phyloP scores from a whole-genome alignment of 805 yeast species.

The Pichia paraexigua region DNA sequence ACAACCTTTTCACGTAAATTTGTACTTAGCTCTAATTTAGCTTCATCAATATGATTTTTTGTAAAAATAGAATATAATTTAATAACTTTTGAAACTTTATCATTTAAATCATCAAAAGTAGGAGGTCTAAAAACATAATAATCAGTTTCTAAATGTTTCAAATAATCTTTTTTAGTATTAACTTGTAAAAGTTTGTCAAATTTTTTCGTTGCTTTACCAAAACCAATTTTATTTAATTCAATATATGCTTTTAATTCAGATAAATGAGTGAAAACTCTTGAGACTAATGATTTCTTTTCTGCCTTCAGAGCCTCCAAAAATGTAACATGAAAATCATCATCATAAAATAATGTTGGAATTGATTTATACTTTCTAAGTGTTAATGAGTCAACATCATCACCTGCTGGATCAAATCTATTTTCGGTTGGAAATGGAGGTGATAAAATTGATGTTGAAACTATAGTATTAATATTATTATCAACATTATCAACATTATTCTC shows the following conservation, averaged over 20 bases:
- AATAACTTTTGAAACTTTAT: constrained; percentile 38
- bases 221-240: constrained; percentile 82
- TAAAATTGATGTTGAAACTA: neutral
- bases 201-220: constrained; percentile 82
- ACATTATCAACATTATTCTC: neutral
- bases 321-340: constrained; percentile 30
- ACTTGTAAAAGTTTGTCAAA: constrained; percentile 78
- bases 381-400: constrained; percentile 13
- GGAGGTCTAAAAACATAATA: constrained; percentile 48
- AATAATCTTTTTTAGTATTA: constrained; percentile 49
- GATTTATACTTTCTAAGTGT: constrained; percentile 21
- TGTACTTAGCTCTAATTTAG: constrained; percentile 39
- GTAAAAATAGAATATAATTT: constrained; percentile 34
- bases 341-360: constrained; percentile 28
- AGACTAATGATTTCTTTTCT: constrained; percentile 58
- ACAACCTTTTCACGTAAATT: constrained; percentile 84
- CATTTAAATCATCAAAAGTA: constrained; percentile 42
- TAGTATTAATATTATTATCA: neutral
- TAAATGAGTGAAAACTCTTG: constrained; percentile 60
- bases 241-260: constrained; percentile 78
- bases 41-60: constrained; percentile 31
- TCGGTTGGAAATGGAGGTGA: neutral
- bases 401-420: neutral
- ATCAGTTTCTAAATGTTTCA: constrained; percentile 36
- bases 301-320: constrained; percentile 46